Percentiles rank a stretch among this genome's conserved stretches.
Evolutionary conservation across 371 early-diverging fungal genomes (phyloP).

Genomic region (Batkoa obscura): DNA sequence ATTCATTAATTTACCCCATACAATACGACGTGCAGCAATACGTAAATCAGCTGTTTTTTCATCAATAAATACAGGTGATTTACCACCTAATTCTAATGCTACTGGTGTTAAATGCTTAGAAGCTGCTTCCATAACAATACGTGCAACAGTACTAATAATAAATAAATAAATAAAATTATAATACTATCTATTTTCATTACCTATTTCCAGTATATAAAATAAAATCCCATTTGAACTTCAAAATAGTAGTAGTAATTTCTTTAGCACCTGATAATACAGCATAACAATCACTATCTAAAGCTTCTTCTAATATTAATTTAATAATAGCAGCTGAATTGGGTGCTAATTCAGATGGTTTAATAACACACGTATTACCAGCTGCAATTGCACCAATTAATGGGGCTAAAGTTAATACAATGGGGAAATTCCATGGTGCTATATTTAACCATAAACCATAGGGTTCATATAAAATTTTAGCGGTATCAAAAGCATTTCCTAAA

Average conservation of each 20-base stretch:
- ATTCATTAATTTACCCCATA: conserved; percentile 68
- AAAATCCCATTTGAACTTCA: conserved; percentile 57
- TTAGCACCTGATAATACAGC: conserved; percentile 58
- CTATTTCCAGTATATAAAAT: conserved; percentile 79
- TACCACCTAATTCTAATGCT: conserved; percentile 80
- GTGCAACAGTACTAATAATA: conserved; percentile 30
- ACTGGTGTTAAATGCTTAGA: conserved; percentile 54
- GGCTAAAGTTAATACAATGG: conserved; percentile 41
- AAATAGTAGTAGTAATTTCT: conserved; percentile 41
- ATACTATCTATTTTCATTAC: background rate
- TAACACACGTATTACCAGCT: conserved; percentile 67
- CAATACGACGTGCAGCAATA: conserved; percentile 49
- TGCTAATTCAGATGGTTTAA: conserved; percentile 85
- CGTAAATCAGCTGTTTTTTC: conserved; percentile 31
- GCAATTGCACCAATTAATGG: conserved; percentile 79
- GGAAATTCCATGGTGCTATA: conserved; percentile 79
- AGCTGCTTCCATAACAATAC: conserved; percentile 55
- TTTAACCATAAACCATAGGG: conserved; percentile 57
- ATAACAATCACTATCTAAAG: conserved; percentile 44
- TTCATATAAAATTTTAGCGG: conserved; percentile 27
- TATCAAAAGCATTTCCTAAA: conserved; percentile 12
- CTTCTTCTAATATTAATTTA: conserved; percentile 34
- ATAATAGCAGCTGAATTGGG: conserved; percentile 37
- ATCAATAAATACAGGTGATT: conserved; percentile 59
- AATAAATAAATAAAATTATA: background rate